Evolutionary conservation across 352 stramenopile genomes (phyloP).

Genomic region (Phytophthora tentaculata): DNA sequence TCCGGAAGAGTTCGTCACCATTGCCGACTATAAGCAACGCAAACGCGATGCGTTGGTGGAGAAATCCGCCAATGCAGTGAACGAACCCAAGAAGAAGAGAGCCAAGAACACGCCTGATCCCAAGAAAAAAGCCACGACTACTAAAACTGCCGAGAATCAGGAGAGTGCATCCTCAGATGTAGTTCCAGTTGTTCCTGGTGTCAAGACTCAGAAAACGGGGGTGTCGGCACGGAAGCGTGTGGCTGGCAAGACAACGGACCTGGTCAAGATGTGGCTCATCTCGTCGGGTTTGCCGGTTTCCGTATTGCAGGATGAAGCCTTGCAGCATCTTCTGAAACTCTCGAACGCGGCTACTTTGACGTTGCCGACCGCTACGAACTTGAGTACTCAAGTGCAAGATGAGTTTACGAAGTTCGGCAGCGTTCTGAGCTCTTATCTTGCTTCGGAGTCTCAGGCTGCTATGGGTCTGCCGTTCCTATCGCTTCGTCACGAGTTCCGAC

Average conservation of each 20-base stretch:
- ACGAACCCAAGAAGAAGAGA: conserved; percentile 24
- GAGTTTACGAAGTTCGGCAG: conserved; percentile 35
- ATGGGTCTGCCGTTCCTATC: conserved; percentile 34
- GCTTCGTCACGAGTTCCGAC: conserved; percentile 26
- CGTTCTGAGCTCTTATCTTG: conserved; percentile 30
- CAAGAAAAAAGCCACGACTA: conserved; percentile 14
- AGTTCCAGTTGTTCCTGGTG: not conserved
- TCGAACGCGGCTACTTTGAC: not conserved
- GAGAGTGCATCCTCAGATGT: not conserved
- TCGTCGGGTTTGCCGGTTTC: conserved; percentile 30
- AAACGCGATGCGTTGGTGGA: conserved; percentile 18
- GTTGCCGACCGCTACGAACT: conserved; percentile 13
- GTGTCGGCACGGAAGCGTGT: conserved; percentile 9
- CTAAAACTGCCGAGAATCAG: not conserved
- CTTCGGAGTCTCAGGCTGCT: conserved; percentile 24
- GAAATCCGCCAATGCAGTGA: conserved; percentile 1
- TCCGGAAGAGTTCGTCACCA: conserved; percentile 28
- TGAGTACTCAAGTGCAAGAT: conserved; percentile 24
- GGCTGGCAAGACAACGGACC: conserved; percentile 17
- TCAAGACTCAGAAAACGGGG: not conserved
- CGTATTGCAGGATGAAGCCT: conserved; percentile 19
- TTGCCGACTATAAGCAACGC: conserved; percentile 29
- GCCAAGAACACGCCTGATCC: conserved; percentile 1
- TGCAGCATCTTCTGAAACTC: conserved; percentile 30
- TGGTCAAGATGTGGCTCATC: conserved; percentile 40